Evolutionary conservation across 208 protist genomes (phyloP), one percentile per base, ranked within the genome.

Genomic region (Acanthamoeba triangularis): DNA sequence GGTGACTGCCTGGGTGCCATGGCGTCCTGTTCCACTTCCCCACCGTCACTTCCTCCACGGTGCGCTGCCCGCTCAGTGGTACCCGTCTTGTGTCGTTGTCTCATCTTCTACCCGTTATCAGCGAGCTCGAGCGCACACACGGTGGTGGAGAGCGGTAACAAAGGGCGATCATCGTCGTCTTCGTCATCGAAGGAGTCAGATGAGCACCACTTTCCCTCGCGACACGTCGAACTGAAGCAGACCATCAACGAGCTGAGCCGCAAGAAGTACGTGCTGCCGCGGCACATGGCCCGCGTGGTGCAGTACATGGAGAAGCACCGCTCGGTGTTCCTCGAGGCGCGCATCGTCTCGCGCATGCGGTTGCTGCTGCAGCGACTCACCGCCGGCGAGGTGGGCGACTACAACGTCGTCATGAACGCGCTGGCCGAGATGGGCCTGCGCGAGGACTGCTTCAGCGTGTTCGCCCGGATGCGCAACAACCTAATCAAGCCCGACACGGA

Each of bases 191-290:
- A 18, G 41, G 6, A 82, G 44, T 18, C 0, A 28, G 18, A 0
- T 1, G 37, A 54, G 37, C 74, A 44, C 4, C 6, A 23, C 74
- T 52, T 82, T 13, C 30, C 35, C 6, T 25, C 20, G 25, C 33
- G 33, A 20, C 49, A 90, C 35, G n/a, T 90, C 54, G 84, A 90
- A 49, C 84, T 90, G 54, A 90, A 90, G 59, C 54, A 37, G 33
- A 90, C n/a, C 14, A 61, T 90, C 84, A 90, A 90, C 33, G 49
- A 90, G 59, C 84, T 90, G 54, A 90, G 41, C 52, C 49, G 59
- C 7, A 61, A 65, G 47, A 90, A 90, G 84, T 61, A 90, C 35
- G 84, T 90, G 49, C 41, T 69, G 6, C 84, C 84, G 30, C 25
- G 84, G 18, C 54, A 90, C 49, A 41, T 90, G 84, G 84, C 49